phyloP scores from a whole-genome alignment of 306 rosid genomes.

The Acacia acuminata region DNA sequence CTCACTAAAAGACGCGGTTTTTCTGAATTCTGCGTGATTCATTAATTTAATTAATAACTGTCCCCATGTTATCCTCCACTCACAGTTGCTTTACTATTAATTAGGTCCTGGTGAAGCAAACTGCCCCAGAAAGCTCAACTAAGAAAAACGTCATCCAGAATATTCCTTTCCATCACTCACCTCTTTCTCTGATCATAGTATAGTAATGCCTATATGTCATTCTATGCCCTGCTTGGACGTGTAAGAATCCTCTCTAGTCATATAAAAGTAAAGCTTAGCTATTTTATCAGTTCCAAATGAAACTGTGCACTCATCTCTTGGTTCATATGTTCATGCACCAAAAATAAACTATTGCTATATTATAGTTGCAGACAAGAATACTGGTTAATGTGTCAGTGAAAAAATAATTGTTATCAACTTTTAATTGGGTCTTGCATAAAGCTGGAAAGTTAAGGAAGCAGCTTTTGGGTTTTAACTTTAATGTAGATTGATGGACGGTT shows the following conservation, averaged over 20 bases:
- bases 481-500: neutral
- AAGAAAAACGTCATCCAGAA: conserved; percentile 56
- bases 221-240: neutral
- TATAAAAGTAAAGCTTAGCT: neutral
- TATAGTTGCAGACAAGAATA: neutral
- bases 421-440: neutral
- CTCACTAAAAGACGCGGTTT: conserved; percentile 32
- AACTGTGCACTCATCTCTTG: neutral
- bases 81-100: conserved; percentile 27
- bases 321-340: neutral
- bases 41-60: conserved; percentile 2
- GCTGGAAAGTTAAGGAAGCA: conserved; percentile 22
- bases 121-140: conserved; percentile 43
- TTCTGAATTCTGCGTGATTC: conserved; percentile 36
- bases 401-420: neutral
- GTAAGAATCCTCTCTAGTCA: neutral
- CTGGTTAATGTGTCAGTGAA: neutral
- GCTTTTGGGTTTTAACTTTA: neutral
- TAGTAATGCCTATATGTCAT: neutral
- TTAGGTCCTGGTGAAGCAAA: conserved; percentile 26
- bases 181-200: neutral
- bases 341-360: neutral
- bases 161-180: conserved; percentile 36
- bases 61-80: conserved; percentile 68
- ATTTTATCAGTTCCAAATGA: neutral